A percentile compares a stretch with the other conserved stretches of the same genome.
These are phyloP conservation scores for Thraustochytrium sp. DNA, from an alignment of 352 stramenopile species.

Conservation along the genomic window DNA sequence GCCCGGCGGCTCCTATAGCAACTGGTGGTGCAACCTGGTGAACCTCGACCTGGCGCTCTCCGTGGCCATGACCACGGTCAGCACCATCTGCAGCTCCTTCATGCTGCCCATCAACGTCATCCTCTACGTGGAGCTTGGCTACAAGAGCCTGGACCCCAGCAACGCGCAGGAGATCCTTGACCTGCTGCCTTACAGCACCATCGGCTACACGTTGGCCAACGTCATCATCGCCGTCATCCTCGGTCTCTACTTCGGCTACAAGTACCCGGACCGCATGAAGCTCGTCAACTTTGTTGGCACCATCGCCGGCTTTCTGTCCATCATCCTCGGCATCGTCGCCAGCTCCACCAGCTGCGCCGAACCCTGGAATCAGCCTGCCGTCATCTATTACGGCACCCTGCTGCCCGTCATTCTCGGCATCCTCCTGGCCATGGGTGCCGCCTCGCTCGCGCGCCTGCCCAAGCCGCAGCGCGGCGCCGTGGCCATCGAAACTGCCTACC, in stretches of 20 bases:
- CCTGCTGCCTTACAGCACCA: constrained; percentile 9
- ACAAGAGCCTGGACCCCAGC: constrained; percentile 20
- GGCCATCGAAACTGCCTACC: constrained; percentile 39
- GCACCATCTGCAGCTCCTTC: constrained; percentile 2
- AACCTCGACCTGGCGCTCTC: constrained; percentile 34
- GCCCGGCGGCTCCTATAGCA: constrained; percentile 25
- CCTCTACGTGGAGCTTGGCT: constrained; percentile 34
- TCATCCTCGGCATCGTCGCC: constrained; percentile 30
- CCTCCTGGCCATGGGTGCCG: neutral
- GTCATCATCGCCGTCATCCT: constrained; percentile 37
- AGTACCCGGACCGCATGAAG: constrained; percentile 22
- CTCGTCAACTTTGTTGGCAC: constrained; percentile 20
- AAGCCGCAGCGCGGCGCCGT: constrained; percentile 35
- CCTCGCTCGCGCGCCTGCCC: constrained; percentile 5
- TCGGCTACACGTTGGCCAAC: constrained; percentile 16
- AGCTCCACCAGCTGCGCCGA: constrained; percentile 1
- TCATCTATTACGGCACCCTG: constrained; percentile 13
- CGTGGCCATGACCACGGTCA: constrained; percentile 34
- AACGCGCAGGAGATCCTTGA: constrained; percentile 25
- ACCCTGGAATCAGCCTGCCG: constrained; percentile 13
- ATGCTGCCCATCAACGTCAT: constrained; percentile 38
- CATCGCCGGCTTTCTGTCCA: constrained; percentile 37
- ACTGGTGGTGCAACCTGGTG: constrained; percentile 45
- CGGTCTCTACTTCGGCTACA: constrained; percentile 34
- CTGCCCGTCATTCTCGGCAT: constrained; percentile 28